A percentile compares a stretch with the other conserved stretches of the same genome.
phyloP scores from a whole-genome alignment of 345 rosid genomes.

The Corchorus olitorius region DNA sequence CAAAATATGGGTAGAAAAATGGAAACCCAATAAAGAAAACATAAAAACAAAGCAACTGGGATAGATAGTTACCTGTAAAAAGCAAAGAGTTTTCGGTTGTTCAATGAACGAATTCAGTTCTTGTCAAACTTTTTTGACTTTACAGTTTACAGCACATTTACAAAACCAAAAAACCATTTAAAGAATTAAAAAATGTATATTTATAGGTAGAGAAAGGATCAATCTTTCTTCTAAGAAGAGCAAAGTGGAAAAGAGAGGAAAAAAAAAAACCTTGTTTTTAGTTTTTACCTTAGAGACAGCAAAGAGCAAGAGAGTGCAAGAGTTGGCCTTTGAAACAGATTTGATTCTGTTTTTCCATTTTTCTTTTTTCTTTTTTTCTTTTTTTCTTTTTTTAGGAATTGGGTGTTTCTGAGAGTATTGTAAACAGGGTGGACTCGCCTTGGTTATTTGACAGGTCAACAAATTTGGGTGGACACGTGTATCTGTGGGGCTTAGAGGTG shows the following conservation, averaged over 20 bases:
- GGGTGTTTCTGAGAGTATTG: not conserved
- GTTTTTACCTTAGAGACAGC: constrained; percentile 35
- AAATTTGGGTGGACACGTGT: constrained; percentile 12
- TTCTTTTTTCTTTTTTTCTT: too few species aligned
- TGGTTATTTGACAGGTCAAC: constrained; percentile 20
- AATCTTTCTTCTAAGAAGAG: constrained; percentile 58
- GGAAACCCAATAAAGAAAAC: constrained; percentile 21
- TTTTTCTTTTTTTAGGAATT: constrained; percentile 8
- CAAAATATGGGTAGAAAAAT: constrained; percentile 2
- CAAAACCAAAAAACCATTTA: not conserved
- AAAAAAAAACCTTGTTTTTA: not conserved
- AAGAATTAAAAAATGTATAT: not conserved
- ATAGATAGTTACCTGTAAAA: constrained; percentile 29
- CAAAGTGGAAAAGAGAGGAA: constrained; percentile 41
- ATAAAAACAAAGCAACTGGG: constrained; percentile 25
- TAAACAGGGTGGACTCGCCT: not conserved
- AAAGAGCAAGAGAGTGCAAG: not conserved
- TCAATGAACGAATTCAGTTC: constrained; percentile 13
- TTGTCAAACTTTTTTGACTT: constrained; percentile 13
- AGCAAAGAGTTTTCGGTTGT: constrained; percentile 16
- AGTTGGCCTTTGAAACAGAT: constrained; percentile 26
- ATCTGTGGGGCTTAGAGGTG: not conserved
- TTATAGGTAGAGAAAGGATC: constrained; percentile 32
- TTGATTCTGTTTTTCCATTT: not conserved
- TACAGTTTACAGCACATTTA: not conserved